Conservation (phyloP, 2,329 filamentous ascomycete genomes). For the Pyricularia grisea region DNA sequence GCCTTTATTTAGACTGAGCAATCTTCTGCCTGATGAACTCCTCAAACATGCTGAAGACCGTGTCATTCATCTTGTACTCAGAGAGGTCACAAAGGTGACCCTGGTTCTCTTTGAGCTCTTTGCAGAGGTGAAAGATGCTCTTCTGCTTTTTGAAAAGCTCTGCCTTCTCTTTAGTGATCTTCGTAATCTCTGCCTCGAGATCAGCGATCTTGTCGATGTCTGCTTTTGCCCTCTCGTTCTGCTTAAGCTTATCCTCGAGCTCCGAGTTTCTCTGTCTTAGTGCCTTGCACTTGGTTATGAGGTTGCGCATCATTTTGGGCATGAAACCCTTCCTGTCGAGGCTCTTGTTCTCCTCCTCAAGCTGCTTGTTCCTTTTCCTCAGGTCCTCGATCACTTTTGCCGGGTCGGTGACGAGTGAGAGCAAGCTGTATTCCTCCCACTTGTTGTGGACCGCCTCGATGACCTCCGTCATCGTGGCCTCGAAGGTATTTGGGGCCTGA, state of each 20-base stretch:
- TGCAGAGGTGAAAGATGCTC: neutral
- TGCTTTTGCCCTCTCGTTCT: neutral
- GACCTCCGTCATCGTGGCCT: neutral
- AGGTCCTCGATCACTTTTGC: neutral
- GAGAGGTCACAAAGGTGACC: neutral
- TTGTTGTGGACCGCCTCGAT: neutral
- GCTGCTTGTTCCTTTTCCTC: neutral
- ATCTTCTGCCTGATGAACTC: neutral
- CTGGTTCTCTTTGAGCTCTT: neutral
- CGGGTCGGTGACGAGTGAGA: neutral
- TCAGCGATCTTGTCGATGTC: neutral
- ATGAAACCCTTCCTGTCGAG: neutral
- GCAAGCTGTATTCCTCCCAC: neutral
- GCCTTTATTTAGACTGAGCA: neutral
- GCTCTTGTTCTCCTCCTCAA: neutral
- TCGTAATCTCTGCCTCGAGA: neutral
- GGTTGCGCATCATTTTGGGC: neutral
- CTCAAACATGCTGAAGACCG: neutral
- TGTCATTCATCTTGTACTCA: neutral
- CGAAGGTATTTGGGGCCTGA: neutral
- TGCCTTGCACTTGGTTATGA: neutral
- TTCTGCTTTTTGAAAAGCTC: neutral
- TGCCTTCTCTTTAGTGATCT: neutral
- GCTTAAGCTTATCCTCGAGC: neutral
- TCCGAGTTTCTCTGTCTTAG: neutral